Percentiles rank a stretch among this genome's conserved stretches.
phyloP scores from a whole-genome alignment of 1,139 yeast genomes.

The Wickerhamiella infanticola region DNA sequence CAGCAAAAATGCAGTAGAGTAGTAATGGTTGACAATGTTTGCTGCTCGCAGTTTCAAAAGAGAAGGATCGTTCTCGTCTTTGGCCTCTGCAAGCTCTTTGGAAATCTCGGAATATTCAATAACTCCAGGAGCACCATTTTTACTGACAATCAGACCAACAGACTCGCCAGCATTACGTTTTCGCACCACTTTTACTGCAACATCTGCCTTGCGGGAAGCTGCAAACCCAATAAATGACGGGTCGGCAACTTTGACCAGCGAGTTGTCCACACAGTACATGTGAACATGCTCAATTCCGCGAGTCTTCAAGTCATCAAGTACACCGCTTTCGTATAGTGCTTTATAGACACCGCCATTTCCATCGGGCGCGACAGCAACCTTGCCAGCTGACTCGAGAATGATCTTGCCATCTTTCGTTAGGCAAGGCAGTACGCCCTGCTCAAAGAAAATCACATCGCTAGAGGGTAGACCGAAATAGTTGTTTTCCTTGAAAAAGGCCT shows the following conservation, averaged over 20 bases:
- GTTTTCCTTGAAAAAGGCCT: conserved; percentile 45
- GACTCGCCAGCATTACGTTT: conserved; percentile 77
- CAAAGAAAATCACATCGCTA: conserved; percentile 58
- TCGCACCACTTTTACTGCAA: conserved; percentile 91
- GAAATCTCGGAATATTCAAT: conserved; percentile 91
- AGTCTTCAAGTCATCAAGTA: conserved; percentile 50
- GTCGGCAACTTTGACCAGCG: conserved; percentile 84
- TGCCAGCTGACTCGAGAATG: conserved; percentile 38
- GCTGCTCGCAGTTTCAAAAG: conserved; percentile 78
- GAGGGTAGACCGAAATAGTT: conserved; percentile 52
- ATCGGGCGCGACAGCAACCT: conserved; percentile 79
- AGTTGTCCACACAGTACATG: conserved; percentile 94
- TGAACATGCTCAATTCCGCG: conserved; percentile 80
- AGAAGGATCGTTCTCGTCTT: conserved; percentile 33
- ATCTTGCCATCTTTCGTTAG: conserved; percentile 61
- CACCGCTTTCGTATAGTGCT: conserved; percentile 52
- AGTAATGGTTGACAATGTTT: conserved; percentile 93
- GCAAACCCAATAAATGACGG: conserved; percentile 88
- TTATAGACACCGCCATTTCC: conserved; percentile 96
- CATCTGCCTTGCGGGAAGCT: conserved; percentile 38
- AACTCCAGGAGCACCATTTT: conserved; percentile 58
- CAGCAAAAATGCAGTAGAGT: conserved; percentile 57
- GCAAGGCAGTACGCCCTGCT: conserved; percentile 94
- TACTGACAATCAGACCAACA: conserved; percentile 79
- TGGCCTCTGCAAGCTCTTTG: conserved; percentile 50